Conservation (phyloP, 75 land plant species). For the Azolla pinnata region DNA sequence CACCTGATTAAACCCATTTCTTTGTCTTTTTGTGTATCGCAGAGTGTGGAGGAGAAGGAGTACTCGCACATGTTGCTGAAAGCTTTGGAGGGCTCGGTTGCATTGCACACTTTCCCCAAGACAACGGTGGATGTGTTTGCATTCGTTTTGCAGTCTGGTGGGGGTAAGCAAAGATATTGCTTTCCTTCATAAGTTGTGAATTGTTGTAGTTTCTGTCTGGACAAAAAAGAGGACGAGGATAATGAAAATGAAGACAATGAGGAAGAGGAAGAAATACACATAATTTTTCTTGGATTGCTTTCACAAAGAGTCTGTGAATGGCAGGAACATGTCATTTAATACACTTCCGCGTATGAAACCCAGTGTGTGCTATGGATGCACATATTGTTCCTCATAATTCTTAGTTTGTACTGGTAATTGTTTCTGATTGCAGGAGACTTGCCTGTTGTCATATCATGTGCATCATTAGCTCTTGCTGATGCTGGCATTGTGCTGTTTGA, state of each 20-base stretch:
- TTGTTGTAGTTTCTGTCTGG: too few relatives aligned
- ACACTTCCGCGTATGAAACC: too few relatives aligned
- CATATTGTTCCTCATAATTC: too few relatives aligned
- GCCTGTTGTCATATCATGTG: conserved; percentile 79
- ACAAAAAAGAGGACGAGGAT: neutral
- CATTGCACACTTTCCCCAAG: conserved; percentile 83
- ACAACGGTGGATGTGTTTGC: conserved; percentile 98
- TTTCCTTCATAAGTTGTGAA: too few relatives aligned
- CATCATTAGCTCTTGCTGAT: conserved; percentile 87
- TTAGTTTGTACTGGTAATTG: neutral
- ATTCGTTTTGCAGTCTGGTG: conserved; percentile 90
- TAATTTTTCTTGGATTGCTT: too few relatives aligned
- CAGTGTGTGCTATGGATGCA: too few relatives aligned
- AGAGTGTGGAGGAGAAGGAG: conserved; percentile 78
- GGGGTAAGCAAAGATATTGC: conserved; percentile 37
- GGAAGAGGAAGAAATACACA: too few relatives aligned
- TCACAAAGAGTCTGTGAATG: too few relatives aligned
- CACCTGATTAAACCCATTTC: too few relatives aligned
- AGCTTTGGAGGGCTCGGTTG: conserved; percentile 87
- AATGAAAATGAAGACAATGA: too few relatives aligned
- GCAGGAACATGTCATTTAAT: neutral
- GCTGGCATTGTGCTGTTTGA: conserved; percentile 97
- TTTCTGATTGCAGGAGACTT: conserved; percentile 60
- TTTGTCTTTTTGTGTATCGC: too few relatives aligned
- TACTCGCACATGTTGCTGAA: conserved; percentile 77